Conservation (phyloP, 768 basidiomycete species). For the Phylloporus sp. region DNA sequence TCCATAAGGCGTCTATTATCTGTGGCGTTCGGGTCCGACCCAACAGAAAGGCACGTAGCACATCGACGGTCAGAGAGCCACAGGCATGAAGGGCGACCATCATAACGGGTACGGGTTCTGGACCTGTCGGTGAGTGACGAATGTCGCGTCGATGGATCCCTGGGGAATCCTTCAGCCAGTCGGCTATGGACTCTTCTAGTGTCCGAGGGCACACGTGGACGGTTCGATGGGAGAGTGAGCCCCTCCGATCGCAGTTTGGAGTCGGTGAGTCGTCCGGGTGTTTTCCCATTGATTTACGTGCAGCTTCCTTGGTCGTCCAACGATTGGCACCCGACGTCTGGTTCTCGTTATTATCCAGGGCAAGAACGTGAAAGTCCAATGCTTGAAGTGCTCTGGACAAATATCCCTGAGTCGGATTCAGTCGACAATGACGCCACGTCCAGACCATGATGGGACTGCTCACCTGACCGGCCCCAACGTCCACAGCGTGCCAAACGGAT, state of each 20-base stretch:
- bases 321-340: constrained; percentile 57
- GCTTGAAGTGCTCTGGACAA: constrained; percentile 47
- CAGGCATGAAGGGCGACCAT: constrained; percentile 73
- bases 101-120: constrained; percentile 40
- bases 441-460: constrained; percentile 5
- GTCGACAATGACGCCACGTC: not conserved
- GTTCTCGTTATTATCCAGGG: constrained; percentile 55
- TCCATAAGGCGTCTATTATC: constrained; percentile 36
- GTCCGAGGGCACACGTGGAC: constrained; percentile 48
- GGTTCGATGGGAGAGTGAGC: constrained; percentile 51
- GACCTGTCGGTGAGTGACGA: not conserved
- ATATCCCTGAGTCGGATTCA: constrained; percentile 45
- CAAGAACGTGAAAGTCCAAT: constrained; percentile 47
- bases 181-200: constrained; percentile 42
- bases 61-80: constrained; percentile 65
- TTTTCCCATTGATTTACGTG: constrained; percentile 15
- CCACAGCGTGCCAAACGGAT: constrained; percentile 47
- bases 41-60: constrained; percentile 50
- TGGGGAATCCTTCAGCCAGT: constrained; percentile 43
- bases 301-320: constrained; percentile 32
- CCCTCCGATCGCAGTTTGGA: constrained; percentile 5
- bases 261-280: constrained; percentile 1
- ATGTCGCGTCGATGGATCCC: not conserved
- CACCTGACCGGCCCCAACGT: constrained; percentile 72
- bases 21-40: constrained; percentile 16